phyloP scores from a whole-genome alignment of 2,329 filamentous ascomycete genomes.

The Ophiocordyceps unilateralis region DNA sequence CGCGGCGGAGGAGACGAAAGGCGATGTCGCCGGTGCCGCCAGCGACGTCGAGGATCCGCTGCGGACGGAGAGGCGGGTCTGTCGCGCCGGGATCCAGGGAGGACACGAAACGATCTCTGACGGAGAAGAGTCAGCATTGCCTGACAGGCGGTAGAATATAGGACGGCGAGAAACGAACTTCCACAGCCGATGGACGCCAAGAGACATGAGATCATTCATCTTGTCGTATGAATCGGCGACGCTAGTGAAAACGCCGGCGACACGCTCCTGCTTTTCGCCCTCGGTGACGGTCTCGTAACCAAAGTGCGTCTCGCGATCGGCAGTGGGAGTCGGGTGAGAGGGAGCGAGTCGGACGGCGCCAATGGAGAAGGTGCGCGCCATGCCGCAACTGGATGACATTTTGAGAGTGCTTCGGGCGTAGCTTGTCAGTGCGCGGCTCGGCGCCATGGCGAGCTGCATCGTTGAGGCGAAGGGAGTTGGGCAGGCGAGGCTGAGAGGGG shows the following conservation, averaged over 20 bases:
- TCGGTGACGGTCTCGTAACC: slow-evolving; percentile 77
- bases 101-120: slow-evolving; percentile 75
- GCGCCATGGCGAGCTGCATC: slow-evolving; percentile 8
- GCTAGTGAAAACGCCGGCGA: slow-evolving; percentile 82
- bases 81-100: slow-evolving; percentile 66
- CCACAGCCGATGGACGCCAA: slow-evolving; percentile 93
- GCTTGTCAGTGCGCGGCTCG: slow-evolving; percentile 12
- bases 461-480: neutral
- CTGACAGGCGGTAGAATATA: neutral
- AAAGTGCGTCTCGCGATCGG: slow-evolving; percentile 63
- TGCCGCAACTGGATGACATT: slow-evolving; percentile 1
- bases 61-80: slow-evolving; percentile 25
- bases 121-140: neutral
- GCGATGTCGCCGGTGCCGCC: slow-evolving; percentile 96
- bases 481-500: neutral
- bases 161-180: slow-evolving; percentile 31
- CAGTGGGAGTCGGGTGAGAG: slow-evolving; percentile 9
- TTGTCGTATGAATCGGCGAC: slow-evolving; percentile 89
- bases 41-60: slow-evolving; percentile 84
- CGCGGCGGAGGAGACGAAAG: slow-evolving; percentile 85
- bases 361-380: slow-evolving; percentile 12
- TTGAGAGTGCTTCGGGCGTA: slow-evolving; percentile 1
- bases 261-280: slow-evolving; percentile 52
- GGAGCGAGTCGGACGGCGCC: slow-evolving; percentile 9
- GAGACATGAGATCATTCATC: slow-evolving; percentile 99